A percentile compares a stretch with the other conserved stretches of the same genome.
These are phyloP conservation scores for Nothophytophthora sp. DNA, from an alignment of 352 stramenopile genomes.

Conservation along the genomic window DNA sequence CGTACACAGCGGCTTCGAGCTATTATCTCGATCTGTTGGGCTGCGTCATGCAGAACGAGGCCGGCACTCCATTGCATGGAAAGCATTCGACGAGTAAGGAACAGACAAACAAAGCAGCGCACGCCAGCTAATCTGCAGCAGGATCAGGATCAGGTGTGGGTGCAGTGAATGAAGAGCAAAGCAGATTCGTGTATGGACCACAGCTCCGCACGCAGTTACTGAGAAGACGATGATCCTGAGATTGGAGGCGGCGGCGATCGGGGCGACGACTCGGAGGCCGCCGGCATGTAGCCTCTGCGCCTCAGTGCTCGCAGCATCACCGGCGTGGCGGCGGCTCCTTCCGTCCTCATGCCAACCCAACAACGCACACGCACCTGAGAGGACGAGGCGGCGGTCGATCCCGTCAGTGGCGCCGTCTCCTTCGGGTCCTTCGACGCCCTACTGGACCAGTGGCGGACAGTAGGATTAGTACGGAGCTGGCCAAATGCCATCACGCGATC, in stretches of 20 bases:
- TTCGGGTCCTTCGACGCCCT: conserved; percentile 23
- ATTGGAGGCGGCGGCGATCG: conserved; percentile 1
- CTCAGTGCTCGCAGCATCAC: conserved; percentile 72
- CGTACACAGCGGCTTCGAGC: no score
- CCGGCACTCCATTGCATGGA: no score
- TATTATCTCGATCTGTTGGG: neutral
- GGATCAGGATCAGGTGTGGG: no score
- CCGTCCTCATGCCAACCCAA: neutral
- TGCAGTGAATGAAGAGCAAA: no score
- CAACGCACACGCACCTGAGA: conserved; percentile 22
- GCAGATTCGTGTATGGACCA: no score
- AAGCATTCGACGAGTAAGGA: no score
- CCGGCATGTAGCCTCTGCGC: conserved; percentile 74
- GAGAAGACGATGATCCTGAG: no score
- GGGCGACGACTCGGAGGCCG: conserved; percentile 24
- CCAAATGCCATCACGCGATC: conserved; percentile 4
- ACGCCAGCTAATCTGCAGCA: no score
- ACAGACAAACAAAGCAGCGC: neutral
- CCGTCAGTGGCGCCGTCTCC: conserved; percentile 43
- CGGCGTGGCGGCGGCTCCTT: conserved; percentile 54
- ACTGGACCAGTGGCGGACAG: conserved; percentile 37
- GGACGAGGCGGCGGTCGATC: conserved; percentile 10
- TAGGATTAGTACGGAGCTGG: conserved; percentile 25
- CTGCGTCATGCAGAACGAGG: no score
- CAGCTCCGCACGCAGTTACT: no score